These are phyloP conservation scores for Fomitopsis pulvina DNA, from an alignment of 768 basidiomycete species.

Conservation along the genomic window DNA sequence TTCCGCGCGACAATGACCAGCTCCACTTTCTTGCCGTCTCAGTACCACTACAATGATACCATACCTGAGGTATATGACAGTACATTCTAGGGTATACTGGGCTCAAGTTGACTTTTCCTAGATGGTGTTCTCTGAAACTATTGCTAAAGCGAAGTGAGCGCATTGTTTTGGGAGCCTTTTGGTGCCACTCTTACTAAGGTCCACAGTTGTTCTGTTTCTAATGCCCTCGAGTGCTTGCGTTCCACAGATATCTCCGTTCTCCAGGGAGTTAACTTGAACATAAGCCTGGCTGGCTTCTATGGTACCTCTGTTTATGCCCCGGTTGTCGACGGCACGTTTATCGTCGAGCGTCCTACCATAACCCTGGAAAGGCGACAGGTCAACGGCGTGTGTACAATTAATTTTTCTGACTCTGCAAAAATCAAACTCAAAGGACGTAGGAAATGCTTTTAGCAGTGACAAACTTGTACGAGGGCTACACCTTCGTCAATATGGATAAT, in stretches of 20 bases:
- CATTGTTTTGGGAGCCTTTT: no score
- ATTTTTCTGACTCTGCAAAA: neutral
- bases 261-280: slow-evolving; percentile 26
- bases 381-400: slow-evolving; percentile 37
- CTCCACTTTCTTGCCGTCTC: slow-evolving; percentile 36
- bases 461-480: slow-evolving; percentile 30
- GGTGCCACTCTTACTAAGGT: no score
- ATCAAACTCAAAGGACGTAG: slow-evolving; percentile 14
- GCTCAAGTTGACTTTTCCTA: no score
- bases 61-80: slow-evolving; percentile 30
- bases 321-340: slow-evolving; percentile 42
- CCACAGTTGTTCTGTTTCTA: slow-evolving; percentile 29
- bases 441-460: slow-evolving; percentile 30
- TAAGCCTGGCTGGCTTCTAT: slow-evolving; percentile 28
- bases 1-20: no score
- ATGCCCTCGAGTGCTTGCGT: slow-evolving; percentile 37
- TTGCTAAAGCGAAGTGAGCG: slow-evolving; percentile 15
- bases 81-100: no score
- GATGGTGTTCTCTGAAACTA: neutral
- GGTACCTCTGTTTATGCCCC: slow-evolving; percentile 36
- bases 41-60: slow-evolving; percentile 36
- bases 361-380: slow-evolving; percentile 30
- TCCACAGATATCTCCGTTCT: slow-evolving; percentile 25
- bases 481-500: slow-evolving; percentile 38
- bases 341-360: slow-evolving; percentile 34